Conservation (phyloP, 2,329 filamentous ascomycete genomes). For the Diaporthe nobilis region DNA sequence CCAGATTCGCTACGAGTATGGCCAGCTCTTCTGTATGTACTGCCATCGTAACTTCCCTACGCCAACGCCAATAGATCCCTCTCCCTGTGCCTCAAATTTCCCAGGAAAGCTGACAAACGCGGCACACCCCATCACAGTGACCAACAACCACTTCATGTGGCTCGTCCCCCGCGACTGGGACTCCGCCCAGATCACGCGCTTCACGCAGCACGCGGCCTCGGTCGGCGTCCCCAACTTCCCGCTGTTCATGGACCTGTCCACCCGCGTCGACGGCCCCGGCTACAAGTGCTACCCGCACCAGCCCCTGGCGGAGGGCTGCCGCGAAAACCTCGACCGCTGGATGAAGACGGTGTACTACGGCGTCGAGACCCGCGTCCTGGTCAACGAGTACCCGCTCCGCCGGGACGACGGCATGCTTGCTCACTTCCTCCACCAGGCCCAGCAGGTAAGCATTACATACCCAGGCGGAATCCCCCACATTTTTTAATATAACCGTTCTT, state of each 20-base stretch:
- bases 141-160: slow-evolving; percentile 9
- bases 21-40: not conserved
- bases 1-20: slow-evolving; percentile 34
- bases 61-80: no score
- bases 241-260: not conserved
- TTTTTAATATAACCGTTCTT: no score
- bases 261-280: not conserved
- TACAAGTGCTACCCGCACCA: slow-evolving; percentile 1
- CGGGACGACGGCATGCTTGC: slow-evolving; percentile 4
- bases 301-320: not conserved
- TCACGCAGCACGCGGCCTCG: slow-evolving; percentile 21
- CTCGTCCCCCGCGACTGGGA: not conserved
- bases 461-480: no score
- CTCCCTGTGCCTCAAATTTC: not conserved
- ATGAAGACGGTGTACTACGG: slow-evolving; percentile 10
- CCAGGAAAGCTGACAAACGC: not conserved
- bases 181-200: not conserved
- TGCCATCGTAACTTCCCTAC: not conserved
- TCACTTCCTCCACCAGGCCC: not conserved
- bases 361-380: not conserved
- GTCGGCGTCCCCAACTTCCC: not conserved
- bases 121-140: not conserved
- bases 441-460: not conserved
- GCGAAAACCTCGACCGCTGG: not conserved
- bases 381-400: not conserved